Base-by-base conservation (phyloP, 2,329 filamentous ascomycete genomes). In the Akanthomyces lecanii region DNA sequence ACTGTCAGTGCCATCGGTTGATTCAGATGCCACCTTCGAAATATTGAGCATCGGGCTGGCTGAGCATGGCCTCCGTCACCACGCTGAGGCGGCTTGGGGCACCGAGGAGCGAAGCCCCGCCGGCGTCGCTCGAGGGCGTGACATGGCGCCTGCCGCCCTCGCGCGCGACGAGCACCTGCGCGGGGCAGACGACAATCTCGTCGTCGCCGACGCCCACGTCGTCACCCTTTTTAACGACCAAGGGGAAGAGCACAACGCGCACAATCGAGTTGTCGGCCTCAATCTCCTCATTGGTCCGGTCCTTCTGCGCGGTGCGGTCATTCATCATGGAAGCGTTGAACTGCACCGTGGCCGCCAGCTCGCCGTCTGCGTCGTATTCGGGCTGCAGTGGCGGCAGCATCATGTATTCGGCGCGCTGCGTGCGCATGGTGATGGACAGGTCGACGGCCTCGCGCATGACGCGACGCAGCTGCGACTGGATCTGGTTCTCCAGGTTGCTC, bases 251-350 rank as follows among this genome's bases (percentile, higher is more conserved):
- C 2, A 99, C 93, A 65, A 97, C 86, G 68, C 95, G 90, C 47
- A 99, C 92, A 21, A 94, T 85, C 30, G 92, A 88, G 47, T 85
- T 83, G 65, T 89, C 83, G 6, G 82, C 81, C 75, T 98, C 90
- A 28, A 97, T 85, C 59, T 94, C 90, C 67, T 94, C 89, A 71
- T 95, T 94, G 28, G 86, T 76, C 23, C 73, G 69, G 21, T 73
- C 74, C 30, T 70, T 68, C 66, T 89, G 85, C 48, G 89, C 89
- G 64, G 88, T 91, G 63, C 91, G 89, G 78, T 97, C 94, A 71
- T 95, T 96, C 94, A 99, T 98, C 71, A 97, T 85, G 38, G 89
- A 85, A 1, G 94, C 90, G 71, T 97, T 97, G 85, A 99, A 99
- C 64, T 87, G 84, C 11, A 98, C 91, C 63, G 93, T 94, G 61